These are phyloP conservation scores for Stemphylium vesicarium DNA, from an alignment of 2,329 filamentous ascomycete genomes.

Conservation along the genomic window DNA sequence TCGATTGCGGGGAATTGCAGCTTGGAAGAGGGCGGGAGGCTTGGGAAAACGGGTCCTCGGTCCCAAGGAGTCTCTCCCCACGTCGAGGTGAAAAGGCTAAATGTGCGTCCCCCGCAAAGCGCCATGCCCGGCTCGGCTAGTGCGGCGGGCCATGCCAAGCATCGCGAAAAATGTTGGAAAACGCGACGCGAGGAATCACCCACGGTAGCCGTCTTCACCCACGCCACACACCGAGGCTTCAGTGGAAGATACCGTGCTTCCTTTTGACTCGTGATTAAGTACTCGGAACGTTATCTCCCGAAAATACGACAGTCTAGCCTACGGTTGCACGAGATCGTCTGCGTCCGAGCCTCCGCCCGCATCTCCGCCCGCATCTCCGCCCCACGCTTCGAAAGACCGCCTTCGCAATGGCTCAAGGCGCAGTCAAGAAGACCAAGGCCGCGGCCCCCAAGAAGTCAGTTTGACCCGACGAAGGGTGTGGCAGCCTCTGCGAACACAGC, in stretches of 20 bases:
- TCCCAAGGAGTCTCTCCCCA: conserved; percentile 25
- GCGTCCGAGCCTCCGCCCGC: conserved; percentile 2
- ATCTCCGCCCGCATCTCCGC: conserved; percentile 9
- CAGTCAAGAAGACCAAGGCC: conserved; percentile 55
- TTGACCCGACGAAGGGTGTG: background rate
- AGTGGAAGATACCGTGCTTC: background rate
- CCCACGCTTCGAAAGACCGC: background rate
- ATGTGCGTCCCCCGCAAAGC: conserved; percentile 29
- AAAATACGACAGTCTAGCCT: background rate
- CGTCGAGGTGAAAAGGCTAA: conserved; percentile 36
- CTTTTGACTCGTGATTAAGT: background rate
- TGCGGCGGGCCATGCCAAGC: conserved; percentile 9
- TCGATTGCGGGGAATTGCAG: background rate
- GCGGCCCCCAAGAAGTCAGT: conserved; percentile 49
- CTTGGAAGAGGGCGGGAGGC: conserved; percentile 1
- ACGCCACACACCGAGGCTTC: background rate
- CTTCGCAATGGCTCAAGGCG: conserved; percentile 56
- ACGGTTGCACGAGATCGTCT: background rate
- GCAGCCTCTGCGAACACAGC: background rate
- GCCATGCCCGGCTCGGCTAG: conserved; percentile 17
- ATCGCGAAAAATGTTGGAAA: conserved; percentile 21
- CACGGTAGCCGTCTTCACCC: conserved; percentile 13
- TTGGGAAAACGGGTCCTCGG: conserved; percentile 40
- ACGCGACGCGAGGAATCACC: conserved; percentile 14
- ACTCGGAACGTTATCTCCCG: conserved; percentile 2